These are phyloP conservation scores for Purpureocillium takamizusanense DNA, from an alignment of 2,329 filamentous ascomycete genomes.

Conservation along the genomic window DNA sequence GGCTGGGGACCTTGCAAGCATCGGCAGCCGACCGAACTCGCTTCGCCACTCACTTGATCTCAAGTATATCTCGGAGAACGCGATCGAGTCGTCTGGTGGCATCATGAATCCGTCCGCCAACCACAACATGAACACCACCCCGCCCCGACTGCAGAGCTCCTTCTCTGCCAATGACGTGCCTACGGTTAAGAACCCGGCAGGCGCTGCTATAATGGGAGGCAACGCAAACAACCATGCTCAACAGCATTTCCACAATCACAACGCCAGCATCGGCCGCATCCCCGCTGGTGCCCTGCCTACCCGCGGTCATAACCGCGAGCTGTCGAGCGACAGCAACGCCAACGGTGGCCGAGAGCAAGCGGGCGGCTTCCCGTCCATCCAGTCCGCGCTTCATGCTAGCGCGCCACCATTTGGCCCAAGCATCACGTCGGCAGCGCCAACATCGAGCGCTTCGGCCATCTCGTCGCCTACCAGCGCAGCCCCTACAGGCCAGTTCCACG, in stretches of 20 bases:
- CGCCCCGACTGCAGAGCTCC: slow-evolving; percentile 68
- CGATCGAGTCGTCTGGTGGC: slow-evolving; percentile 25
- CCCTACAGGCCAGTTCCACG: slow-evolving; percentile 18
- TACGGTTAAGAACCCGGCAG: slow-evolving; percentile 64
- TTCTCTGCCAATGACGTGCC: slow-evolving; percentile 87
- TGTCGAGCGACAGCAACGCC: slow-evolving; percentile 42
- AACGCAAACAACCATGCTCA: slow-evolving; percentile 51
- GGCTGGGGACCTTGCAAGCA: slow-evolving; percentile 34
- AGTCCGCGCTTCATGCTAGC: slow-evolving; percentile 70
- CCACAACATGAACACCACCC: slow-evolving; percentile 51
- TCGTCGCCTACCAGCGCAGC: slow-evolving; percentile 15
- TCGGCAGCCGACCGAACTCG: slow-evolving; percentile 38
- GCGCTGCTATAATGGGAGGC: slow-evolving; percentile 28
- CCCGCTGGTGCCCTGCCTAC: slow-evolving; percentile 56
- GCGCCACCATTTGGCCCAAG: slow-evolving; percentile 70
- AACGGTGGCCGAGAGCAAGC: slow-evolving; percentile 32
- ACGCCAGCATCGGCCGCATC: slow-evolving; percentile 72
- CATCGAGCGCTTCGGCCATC: slow-evolving; percentile 13
- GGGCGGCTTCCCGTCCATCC: slow-evolving; percentile 48
- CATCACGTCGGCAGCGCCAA: slow-evolving; percentile 17
- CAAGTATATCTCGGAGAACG: slow-evolving; percentile 39
- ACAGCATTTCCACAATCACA: slow-evolving; percentile 66
- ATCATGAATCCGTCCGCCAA: slow-evolving; percentile 38
- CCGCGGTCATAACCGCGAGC: slow-evolving; percentile 61
- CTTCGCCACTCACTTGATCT: slow-evolving; percentile 51